Evolutionary conservation across 1,139 yeast species (phyloP), one percentile per base, ranked within the genome.

Genomic region (Arxiozyma heterogenica): DNA sequence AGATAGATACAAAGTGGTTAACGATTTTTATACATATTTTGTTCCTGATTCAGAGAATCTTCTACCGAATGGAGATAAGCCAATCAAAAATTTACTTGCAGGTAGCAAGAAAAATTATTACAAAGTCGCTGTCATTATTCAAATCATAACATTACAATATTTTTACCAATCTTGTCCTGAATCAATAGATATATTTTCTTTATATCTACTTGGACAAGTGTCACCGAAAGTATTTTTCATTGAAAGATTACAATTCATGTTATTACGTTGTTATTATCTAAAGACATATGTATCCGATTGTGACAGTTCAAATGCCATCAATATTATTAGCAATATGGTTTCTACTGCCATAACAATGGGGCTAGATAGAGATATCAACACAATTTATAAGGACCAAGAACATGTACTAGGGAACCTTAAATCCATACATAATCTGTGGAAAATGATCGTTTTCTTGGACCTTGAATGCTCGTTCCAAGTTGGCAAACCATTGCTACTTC

Each of bases 321-420:
- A 53, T 11, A 30, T 66, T 1, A 55, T 62, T 15, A 61, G 59
- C 30, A 44, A 55, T 1, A 59, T 70, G n/a, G 54, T 64, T 6
- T 55, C 58, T 18, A 64, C 69, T 55, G 67, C 69, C 0, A 47
- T 65, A 8, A 50, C 59, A 0, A 53, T 71, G 54, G 73, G 73
- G 1, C 55, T 72, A n/a, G 62, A 70, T 48, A 58, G 61, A 20
- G 61, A 70, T 49, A 64, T 69, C 21, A 62, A 60, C 11, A 41
- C 43, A 2, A 34, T 66, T 1, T 70, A 65, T 50, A 15, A 56
- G 1, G 55, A 50, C 5, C 62, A 64, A 34, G 59, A 61, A 18
- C 27, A 55, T 4, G 21, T 52, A 1, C 59, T 62, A 4, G 68
- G 71, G 3, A 57, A 54, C 20, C 17, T 60, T 21, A 47, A 42